A percentile compares a stretch with the other conserved stretches of the same genome.
Conservation (phyloP, 192 early-diverging fungal genomes). For the Linnemannia zychae region DNA sequence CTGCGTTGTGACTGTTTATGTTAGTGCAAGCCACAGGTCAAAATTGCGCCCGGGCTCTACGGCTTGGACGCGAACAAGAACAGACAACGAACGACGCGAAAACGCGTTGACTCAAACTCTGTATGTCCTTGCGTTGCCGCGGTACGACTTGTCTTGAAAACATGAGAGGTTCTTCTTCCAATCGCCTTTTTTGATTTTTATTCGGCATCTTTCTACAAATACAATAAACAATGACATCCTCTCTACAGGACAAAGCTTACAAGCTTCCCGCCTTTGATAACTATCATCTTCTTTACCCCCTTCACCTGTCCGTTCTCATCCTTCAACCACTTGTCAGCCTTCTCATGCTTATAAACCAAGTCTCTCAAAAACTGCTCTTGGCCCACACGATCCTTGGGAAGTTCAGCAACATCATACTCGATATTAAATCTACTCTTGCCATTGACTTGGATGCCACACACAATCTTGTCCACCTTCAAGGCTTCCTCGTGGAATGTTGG, state of each 20-base stretch:
- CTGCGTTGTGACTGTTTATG: too few relatives aligned
- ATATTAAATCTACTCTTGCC: conserved; percentile 83
- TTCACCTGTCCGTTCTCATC: conserved; percentile 46
- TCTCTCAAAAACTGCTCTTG: conserved; percentile 58
- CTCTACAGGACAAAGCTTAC: conserved; percentile 79
- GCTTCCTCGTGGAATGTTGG: conserved; percentile 66
- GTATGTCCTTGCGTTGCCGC: too few relatives aligned
- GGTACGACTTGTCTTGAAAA: too few relatives aligned
- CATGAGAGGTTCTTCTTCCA: too few relatives aligned
- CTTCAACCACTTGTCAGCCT: conserved; percentile 67
- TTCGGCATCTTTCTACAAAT: too few relatives aligned
- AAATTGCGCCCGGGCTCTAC: too few relatives aligned
- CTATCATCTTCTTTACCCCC: conserved; percentile 70
- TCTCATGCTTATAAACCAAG: conserved; percentile 57
- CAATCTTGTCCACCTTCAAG: conserved; percentile 62
- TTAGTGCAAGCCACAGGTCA: too few relatives aligned
- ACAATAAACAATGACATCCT: conserved; percentile 8
- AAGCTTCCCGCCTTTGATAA: conserved; percentile 78
- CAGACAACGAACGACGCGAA: too few relatives aligned
- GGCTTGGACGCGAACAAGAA: too few relatives aligned
- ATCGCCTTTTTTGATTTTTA: too few relatives aligned
- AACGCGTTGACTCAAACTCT: too few relatives aligned
- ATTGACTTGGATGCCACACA: conserved; percentile 73
- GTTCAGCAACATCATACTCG: conserved; percentile 36
- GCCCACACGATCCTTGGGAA: conserved; percentile 46